Percentiles rank a stretch among this genome's conserved stretches.
phyloP scores from a whole-genome alignment of 2,329 filamentous ascomycete genomes.

The Claviceps citrina region DNA sequence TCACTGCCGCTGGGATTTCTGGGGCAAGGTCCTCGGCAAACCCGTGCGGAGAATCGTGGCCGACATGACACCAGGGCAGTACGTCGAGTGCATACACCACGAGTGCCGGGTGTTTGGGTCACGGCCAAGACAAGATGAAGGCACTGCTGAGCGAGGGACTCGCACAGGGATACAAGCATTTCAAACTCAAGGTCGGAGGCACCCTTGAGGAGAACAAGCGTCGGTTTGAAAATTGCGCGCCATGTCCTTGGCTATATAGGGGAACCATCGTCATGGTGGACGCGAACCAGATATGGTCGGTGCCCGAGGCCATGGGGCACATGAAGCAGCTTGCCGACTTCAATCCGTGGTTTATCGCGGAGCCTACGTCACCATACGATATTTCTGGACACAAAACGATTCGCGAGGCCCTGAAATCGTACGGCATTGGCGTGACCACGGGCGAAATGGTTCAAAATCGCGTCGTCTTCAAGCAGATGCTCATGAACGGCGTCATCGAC shows the following conservation, averaged over 20 bases:
- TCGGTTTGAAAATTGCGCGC: conserved; percentile 55
- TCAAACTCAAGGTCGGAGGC: conserved; percentile 81
- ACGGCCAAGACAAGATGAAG: conserved; percentile 77
- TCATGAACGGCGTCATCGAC: conserved; percentile 66
- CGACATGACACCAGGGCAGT: conserved; percentile 78
- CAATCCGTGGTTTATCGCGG: conserved; percentile 88
- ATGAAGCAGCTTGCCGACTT: conserved; percentile 72
- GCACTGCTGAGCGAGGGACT: conserved; percentile 58
- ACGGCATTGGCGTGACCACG: conserved; percentile 71
- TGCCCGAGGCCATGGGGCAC: conserved; percentile 75
- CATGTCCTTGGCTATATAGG: conserved; percentile 65
- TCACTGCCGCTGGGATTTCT: conserved; percentile 87
- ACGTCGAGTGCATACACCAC: conserved; percentile 85
- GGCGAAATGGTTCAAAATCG: conserved; percentile 95
- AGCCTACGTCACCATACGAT: conserved; percentile 82
- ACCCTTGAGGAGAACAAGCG: conserved; percentile 56
- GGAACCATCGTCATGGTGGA: conserved; percentile 85
- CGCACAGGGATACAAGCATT: conserved; percentile 62
- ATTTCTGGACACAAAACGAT: conserved; percentile 78
- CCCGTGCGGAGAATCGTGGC: conserved; percentile 83
- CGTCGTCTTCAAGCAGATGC: conserved; percentile 84
- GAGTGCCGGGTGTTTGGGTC: conserved; percentile 81
- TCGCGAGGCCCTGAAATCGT: conserved; percentile 59
- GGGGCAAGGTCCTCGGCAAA: conserved; percentile 74
- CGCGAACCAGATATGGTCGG: conserved; percentile 85